Evolutionary conservation across 2,329 filamentous ascomycete genomes (phyloP).

Genomic region (Calonectria crousiana): DNA sequence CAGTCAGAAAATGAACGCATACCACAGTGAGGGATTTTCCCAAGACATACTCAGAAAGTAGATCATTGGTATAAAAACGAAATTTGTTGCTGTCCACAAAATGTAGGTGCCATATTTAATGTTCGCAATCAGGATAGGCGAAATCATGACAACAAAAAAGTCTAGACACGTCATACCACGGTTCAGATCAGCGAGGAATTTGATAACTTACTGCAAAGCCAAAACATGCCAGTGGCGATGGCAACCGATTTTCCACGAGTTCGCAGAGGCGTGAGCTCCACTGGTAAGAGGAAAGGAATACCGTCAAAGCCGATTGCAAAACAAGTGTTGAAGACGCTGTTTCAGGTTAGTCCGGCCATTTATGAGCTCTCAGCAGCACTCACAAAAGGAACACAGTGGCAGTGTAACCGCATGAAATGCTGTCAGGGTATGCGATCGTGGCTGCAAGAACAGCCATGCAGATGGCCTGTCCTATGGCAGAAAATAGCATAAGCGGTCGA

Average conservation of each 20-base stretch:
- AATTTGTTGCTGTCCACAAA: neutral
- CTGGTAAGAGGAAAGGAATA: neutral
- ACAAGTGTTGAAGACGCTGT: neutral
- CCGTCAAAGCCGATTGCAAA: neutral
- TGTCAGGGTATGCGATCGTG: neutral
- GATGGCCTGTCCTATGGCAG: neutral
- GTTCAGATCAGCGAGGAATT: no score
- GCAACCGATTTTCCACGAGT: neutral
- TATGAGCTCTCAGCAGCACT: neutral
- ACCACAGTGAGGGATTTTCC: neutral
- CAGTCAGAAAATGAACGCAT: neutral
- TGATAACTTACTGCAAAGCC: neutral
- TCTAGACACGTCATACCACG: neutral
- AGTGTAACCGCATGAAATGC: neutral
- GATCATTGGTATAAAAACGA: neutral
- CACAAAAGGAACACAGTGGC: neutral
- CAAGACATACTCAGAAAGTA: neutral
- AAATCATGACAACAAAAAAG: neutral
- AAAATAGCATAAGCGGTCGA: neutral
- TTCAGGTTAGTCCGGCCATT: neutral
- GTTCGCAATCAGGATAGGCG: neutral
- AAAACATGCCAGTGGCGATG: neutral
- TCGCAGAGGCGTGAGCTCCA: neutral
- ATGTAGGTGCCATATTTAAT: neutral
- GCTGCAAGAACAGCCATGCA: neutral